Percentiles rank a stretch among this genome's conserved stretches.
Evolutionary conservation across 2,329 filamentous ascomycete genomes (phyloP).

Genomic region (Penicillium sp.): DNA sequence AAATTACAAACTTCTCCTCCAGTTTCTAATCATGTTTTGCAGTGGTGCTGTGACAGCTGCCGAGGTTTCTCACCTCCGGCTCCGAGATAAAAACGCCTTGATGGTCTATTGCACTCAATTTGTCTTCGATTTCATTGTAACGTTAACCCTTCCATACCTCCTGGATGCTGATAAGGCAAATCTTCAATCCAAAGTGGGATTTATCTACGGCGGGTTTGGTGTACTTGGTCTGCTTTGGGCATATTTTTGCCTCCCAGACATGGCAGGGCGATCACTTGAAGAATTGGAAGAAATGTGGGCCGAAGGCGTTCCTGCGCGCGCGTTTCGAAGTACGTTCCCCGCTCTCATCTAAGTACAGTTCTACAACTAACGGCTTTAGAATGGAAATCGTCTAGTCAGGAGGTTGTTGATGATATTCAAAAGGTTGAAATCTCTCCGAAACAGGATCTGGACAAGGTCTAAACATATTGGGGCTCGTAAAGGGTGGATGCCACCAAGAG

Average conservation of each 20-base stretch:
- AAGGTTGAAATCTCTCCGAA: background rate
- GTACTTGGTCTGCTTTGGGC: conserved; percentile 24
- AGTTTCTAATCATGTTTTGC: background rate
- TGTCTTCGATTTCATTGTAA: conserved; percentile 10
- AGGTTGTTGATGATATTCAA: background rate
- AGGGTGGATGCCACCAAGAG: no score
- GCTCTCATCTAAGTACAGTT: background rate
- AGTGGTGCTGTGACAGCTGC: conserved; percentile 10
- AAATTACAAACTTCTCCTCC: no score
- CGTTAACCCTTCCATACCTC: conserved; percentile 8
- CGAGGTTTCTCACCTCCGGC: conserved; percentile 9
- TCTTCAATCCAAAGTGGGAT: conserved; percentile 33
- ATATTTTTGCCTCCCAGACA: conserved; percentile 32
- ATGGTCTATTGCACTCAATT: conserved; percentile 10
- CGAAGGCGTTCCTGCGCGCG: conserved; percentile 19
- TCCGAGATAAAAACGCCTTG: conserved; percentile 11
- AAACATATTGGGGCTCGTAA: background rate
- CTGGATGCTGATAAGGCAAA: conserved; percentile 18
- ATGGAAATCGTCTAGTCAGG: background rate
- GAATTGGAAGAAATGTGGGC: conserved; percentile 39
- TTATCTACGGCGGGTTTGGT: conserved; percentile 31
- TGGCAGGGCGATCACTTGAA: conserved; percentile 30
- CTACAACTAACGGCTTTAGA: background rate
- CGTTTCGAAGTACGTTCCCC: background rate
- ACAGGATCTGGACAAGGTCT: background rate